Evolutionary conservation across 768 basidiomycete genomes (phyloP).

Genomic region (Sporobolomyces pararoseus): DNA sequence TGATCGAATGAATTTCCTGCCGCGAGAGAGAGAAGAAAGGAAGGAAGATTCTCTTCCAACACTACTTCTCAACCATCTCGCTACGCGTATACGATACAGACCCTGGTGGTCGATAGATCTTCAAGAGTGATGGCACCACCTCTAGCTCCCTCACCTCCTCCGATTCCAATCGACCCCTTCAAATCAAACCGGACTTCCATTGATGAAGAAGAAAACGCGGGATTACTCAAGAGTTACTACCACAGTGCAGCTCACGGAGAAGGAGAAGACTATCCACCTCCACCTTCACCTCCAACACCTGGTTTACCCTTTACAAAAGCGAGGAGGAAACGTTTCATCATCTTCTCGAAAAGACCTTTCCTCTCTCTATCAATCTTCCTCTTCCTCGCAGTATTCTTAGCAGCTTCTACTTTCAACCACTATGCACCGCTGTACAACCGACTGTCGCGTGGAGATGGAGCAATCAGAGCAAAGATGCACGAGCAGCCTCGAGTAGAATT

Average conservation of each 20-base stretch:
- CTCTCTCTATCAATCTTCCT: neutral
- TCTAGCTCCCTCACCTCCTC: neutral
- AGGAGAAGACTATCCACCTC: slow-evolving; percentile 8
- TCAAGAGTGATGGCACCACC: no score
- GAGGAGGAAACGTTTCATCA: no score
- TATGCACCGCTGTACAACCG: neutral
- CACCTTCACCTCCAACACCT: neutral
- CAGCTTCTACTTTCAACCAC: neutral
- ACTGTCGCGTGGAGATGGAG: no score
- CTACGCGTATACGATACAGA: no score
- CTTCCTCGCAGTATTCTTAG: slow-evolving; percentile 1
- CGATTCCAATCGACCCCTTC: neutral
- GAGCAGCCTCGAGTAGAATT: neutral
- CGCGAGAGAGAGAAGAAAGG: no score
- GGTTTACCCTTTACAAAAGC: neutral
- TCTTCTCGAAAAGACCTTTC: neutral
- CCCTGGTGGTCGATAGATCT: no score
- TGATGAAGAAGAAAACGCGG: neutral
- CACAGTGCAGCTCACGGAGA: no score
- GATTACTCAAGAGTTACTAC: neutral
- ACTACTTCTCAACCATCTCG: no score
- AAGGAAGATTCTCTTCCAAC: no score
- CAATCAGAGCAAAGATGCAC: neutral
- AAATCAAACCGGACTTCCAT: neutral
- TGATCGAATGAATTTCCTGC: no score